Conservation (phyloP, 192 early-diverging fungal genomes). For the Rhizophagus sp. region DNA sequence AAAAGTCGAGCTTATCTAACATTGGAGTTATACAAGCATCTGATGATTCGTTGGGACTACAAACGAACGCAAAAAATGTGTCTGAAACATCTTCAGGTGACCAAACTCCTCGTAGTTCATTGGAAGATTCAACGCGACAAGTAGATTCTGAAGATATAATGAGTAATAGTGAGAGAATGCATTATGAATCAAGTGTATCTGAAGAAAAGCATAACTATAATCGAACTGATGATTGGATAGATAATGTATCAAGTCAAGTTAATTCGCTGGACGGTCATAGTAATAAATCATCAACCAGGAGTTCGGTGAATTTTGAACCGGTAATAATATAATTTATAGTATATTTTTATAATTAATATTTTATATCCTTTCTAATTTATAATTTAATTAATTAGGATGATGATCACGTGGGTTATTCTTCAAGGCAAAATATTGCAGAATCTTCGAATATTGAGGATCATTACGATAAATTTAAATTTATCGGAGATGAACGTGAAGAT, state of each 20-base stretch:
- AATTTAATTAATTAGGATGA: neutral
- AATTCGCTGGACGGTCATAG: neutral
- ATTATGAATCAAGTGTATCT: neutral
- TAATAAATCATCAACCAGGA: neutral
- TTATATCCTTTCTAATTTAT: neutral
- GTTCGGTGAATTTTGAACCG: neutral
- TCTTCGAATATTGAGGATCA: neutral
- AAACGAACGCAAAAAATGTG: neutral
- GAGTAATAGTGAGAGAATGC: neutral
- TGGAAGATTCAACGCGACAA: neutral
- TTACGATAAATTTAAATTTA: neutral
- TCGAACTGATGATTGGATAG: neutral
- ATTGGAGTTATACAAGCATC: neutral
- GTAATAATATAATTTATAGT: neutral
- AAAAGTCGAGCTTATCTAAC: neutral
- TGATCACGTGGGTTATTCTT: neutral
- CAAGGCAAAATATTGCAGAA: neutral
- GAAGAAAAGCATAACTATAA: neutral
- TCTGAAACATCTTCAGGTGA: conserved; percentile 11
- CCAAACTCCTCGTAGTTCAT: neutral
- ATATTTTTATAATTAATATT: neutral
- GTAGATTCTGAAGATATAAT: neutral
- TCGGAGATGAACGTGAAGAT: neutral
- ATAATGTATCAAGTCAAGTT: neutral
- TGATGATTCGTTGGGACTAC: neutral